These are phyloP conservation scores for Phytopythium kandeliae DNA, from an alignment of 352 stramenopile species.

Conservation along the genomic window DNA sequence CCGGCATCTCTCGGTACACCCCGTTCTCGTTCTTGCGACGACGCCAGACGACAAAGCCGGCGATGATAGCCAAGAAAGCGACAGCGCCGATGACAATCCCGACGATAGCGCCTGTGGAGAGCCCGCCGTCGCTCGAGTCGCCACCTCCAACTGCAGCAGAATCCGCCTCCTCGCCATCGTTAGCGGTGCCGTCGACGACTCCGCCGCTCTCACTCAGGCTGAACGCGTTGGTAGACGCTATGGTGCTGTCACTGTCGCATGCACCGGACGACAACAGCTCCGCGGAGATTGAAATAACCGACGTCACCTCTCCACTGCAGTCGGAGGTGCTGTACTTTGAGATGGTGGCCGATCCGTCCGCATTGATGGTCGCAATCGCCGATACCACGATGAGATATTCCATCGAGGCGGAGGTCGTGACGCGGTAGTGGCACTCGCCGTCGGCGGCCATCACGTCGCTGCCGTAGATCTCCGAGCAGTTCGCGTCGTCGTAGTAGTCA, in stretches of 20 bases:
- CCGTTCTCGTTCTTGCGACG: neutral
- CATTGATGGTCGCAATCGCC: neutral
- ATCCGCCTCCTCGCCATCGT: neutral
- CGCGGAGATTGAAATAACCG: neutral
- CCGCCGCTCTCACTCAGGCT: neutral
- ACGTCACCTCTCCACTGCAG: neutral
- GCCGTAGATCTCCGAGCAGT: neutral
- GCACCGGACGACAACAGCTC: neutral
- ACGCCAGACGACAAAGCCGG: neutral
- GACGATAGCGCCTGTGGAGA: neutral
- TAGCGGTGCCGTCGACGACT: neutral
- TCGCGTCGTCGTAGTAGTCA: neutral
- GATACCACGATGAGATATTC: neutral
- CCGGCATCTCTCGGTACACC: neutral
- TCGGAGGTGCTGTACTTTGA: neutral
- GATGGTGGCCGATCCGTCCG: neutral
- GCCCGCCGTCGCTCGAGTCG: neutral
- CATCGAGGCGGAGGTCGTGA: neutral
- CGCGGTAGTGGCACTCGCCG: neutral
- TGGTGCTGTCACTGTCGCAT: neutral
- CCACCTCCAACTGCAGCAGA: neutral
- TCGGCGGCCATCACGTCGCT: neutral
- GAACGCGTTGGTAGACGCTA: neutral
- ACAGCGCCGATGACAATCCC: neutral
- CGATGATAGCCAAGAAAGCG: neutral